Conservation (phyloP, 1,284 basidiomycete genomes). For the Xerocomus nothofagi region DNA sequence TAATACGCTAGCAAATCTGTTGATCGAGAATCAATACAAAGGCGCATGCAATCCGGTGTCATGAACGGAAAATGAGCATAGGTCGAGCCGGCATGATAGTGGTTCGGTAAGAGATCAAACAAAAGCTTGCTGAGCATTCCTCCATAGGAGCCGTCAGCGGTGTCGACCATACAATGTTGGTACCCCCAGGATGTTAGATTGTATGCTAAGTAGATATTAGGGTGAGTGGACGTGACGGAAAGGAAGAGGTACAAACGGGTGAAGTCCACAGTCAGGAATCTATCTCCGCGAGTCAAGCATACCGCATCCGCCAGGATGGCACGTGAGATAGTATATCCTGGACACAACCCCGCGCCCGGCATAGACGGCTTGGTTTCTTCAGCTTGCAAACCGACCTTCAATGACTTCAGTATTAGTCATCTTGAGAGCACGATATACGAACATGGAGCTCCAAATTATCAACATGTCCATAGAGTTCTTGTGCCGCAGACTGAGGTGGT, state of each 20-base stretch:
- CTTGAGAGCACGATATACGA: slow-evolving; percentile 16
- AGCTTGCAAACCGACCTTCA: slow-evolving; percentile 73
- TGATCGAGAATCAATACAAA: slow-evolving; percentile 15
- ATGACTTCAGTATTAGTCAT: neutral
- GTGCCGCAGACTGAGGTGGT: slow-evolving; percentile 55
- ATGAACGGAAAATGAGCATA: slow-evolving; percentile 70
- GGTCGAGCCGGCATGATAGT: slow-evolving; percentile 59
- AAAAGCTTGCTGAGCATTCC: slow-evolving; percentile 73
- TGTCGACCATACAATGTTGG: slow-evolving; percentile 64
- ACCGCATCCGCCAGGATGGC: slow-evolving; percentile 85
- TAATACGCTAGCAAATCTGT: slow-evolving; percentile 18
- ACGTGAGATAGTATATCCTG: slow-evolving; percentile 85
- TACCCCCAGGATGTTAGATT: slow-evolving; percentile 80
- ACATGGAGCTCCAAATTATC: slow-evolving; percentile 77
- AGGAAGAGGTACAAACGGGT: slow-evolving; percentile 48
- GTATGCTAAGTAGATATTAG: slow-evolving; percentile 44
- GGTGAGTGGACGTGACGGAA: neutral
- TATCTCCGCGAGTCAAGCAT: slow-evolving; percentile 68
- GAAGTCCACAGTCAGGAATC: slow-evolving; percentile 78
- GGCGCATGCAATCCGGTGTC: slow-evolving; percentile 42
- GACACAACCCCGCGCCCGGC: slow-evolving; percentile 79
- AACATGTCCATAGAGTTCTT: slow-evolving; percentile 70
- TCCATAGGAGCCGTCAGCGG: slow-evolving; percentile 67
- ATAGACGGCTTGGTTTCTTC: slow-evolving; percentile 71
- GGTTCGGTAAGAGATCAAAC: slow-evolving; percentile 65